Evolutionary conservation across 2,329 filamentous ascomycete species (phyloP).

Genomic region (Colletotrichum tabaci): DNA sequence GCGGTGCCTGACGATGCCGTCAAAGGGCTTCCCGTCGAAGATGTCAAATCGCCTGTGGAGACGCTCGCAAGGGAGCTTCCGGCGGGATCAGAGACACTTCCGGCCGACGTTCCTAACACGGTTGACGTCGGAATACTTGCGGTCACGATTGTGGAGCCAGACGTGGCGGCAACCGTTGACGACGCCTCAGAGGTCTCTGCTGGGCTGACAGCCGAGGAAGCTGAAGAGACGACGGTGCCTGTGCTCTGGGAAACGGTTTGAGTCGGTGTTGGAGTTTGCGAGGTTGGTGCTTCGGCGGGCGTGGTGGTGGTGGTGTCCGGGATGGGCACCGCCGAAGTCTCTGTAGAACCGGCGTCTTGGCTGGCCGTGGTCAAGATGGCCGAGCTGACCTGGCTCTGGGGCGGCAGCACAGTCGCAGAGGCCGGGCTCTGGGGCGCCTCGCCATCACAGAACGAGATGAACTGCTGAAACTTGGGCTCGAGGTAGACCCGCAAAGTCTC

Average conservation of each 20-base stretch:
- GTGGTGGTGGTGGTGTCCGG: slow-evolving; percentile 22
- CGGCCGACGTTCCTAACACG: background rate
- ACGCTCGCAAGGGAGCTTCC: background rate
- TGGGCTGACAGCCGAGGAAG: slow-evolving; percentile 5
- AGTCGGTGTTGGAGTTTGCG: background rate
- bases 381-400: slow-evolving; percentile 47
- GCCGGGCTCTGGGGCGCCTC: slow-evolving; percentile 42
- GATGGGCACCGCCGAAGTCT: slow-evolving; percentile 35
- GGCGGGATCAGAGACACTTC: background rate
- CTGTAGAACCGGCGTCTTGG: slow-evolving; percentile 21
- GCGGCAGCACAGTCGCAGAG: slow-evolving; percentile 46
- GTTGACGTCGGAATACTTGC: background rate
- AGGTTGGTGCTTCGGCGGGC: slow-evolving; percentile 3
- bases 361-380: slow-evolving; percentile 41
- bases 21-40: background rate
- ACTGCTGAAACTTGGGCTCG: slow-evolving; percentile 59
- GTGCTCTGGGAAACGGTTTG: slow-evolving; percentile 1
- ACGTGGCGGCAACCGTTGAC: background rate
- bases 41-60: background rate
- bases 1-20: background rate
- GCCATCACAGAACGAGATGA: slow-evolving; percentile 60
- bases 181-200: slow-evolving; percentile 8
- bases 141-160: background rate
- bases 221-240: slow-evolving; percentile 28
- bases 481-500: slow-evolving; percentile 53